phyloP scores from a whole-genome alignment of 225 moss, liverwort and hornwort genomes.

The Physcomitrellopsis africana region DNA sequence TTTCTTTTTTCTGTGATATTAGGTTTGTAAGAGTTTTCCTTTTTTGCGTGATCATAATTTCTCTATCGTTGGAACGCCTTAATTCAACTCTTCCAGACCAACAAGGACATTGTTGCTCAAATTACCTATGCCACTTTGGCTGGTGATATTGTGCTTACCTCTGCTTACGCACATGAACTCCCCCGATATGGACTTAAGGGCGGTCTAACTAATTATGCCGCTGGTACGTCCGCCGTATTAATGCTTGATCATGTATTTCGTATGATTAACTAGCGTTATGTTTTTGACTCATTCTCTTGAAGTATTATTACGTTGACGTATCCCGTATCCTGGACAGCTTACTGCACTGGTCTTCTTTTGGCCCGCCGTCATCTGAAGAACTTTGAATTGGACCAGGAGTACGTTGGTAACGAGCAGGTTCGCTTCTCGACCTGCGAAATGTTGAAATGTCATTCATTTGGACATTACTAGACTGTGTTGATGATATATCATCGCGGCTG shows the following conservation, averaged over 20 bases:
- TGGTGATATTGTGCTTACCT: slow-evolving; percentile 74
- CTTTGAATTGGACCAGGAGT: slow-evolving; percentile 68
- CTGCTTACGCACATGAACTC: slow-evolving; percentile 85
- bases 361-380: slow-evolving; percentile 69
- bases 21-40: too few relatives aligned
- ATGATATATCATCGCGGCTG: too few relatives aligned
- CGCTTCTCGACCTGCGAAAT: neutral
- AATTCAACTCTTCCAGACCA: slow-evolving; percentile 46
- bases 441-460: too few relatives aligned
- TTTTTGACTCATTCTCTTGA: neutral
- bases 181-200: slow-evolving; percentile 73
- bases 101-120: slow-evolving; percentile 89
- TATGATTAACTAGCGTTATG: too few relatives aligned
- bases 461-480: too few relatives aligned
- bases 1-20: too few relatives aligned
- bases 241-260: neutral
- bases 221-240: slow-evolving; percentile 41
- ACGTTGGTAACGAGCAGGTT: slow-evolving; percentile 68
- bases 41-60: too few relatives aligned
- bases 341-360: slow-evolving; percentile 70
- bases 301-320: neutral
- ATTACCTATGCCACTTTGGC: slow-evolving; percentile 84
- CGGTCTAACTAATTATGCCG: slow-evolving; percentile 80
- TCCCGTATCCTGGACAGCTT: slow-evolving; percentile 38
- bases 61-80: neutral